A percentile compares a stretch with the other conserved stretches of the same genome.
phyloP scores from a whole-genome alignment of 2,329 filamentous ascomycete genomes.

The Scedosporium apiospermum region DNA sequence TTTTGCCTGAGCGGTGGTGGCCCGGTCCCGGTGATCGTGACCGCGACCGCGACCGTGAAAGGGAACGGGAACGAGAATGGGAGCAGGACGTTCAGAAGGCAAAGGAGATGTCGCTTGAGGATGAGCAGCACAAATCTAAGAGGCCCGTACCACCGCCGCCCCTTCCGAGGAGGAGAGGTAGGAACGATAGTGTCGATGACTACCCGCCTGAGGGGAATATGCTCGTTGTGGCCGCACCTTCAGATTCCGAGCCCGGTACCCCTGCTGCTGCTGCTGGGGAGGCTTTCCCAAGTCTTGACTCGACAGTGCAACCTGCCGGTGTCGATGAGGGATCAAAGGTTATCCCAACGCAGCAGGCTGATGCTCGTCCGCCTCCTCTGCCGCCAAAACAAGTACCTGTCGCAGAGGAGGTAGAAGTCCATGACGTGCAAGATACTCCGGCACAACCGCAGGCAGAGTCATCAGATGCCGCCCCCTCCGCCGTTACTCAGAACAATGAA shows the following conservation, averaged over 20 bases:
- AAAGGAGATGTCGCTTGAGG: not conserved
- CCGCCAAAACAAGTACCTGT: too few relatives aligned
- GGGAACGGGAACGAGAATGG: slow-evolving; percentile 17
- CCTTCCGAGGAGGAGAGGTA: slow-evolving; percentile 35
- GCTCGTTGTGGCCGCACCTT: slow-evolving; percentile 56
- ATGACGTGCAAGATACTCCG: too few relatives aligned
- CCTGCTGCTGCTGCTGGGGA: slow-evolving; percentile 31
- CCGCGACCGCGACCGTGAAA: slow-evolving; percentile 13
- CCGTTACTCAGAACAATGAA: not conserved
- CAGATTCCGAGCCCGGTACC: slow-evolving; percentile 50
- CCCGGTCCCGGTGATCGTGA: slow-evolving; percentile 10
- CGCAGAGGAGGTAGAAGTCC: too few relatives aligned
- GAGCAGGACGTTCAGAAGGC: slow-evolving; percentile 2
- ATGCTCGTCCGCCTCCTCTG: too few relatives aligned
- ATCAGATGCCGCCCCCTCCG: too few relatives aligned
- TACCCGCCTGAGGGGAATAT: slow-evolving; percentile 38
- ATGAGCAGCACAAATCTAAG: not conserved
- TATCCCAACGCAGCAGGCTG: too few relatives aligned
- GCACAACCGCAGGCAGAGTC: too few relatives aligned
- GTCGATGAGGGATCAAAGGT: not conserved
- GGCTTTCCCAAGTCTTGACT: not conserved
- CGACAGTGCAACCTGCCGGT: not conserved
- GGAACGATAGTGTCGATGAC: slow-evolving; percentile 23
- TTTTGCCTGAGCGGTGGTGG: not conserved
- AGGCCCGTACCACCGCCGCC: slow-evolving; percentile 25